Evolutionary conservation across 495 filamentous ascomycete species (phyloP).

Genomic region (Staphylotrichum longicolle): DNA sequence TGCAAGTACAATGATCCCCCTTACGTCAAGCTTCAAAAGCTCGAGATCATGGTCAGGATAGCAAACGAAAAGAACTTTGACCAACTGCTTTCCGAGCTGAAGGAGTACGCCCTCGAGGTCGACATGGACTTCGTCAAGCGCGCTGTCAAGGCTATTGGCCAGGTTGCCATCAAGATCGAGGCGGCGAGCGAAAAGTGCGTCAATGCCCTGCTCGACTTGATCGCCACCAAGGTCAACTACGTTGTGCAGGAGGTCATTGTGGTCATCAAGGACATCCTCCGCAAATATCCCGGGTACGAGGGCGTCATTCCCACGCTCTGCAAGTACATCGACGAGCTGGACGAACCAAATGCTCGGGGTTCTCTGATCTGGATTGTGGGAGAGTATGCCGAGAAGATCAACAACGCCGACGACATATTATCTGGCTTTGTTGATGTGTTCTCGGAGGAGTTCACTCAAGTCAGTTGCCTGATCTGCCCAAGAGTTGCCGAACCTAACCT

Average conservation of each 20-base stretch:
- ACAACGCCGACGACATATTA: constrained; percentile 87
- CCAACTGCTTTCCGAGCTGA: constrained; percentile 88
- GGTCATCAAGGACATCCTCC: constrained; percentile 97
- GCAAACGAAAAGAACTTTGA: constrained; percentile 97
- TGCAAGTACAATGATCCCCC: constrained; percentile 99
- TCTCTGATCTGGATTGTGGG: constrained; percentile 98
- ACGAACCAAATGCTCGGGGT: constrained; percentile 88
- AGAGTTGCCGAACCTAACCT: background rate
- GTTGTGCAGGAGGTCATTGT: constrained; percentile 98
- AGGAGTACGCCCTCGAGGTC: constrained; percentile 96
- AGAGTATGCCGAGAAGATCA: constrained; percentile 98
- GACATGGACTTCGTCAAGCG: constrained; percentile 98
- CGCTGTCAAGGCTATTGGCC: constrained; percentile 92
- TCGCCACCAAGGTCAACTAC: constrained; percentile 97
- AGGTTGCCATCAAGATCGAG: constrained; percentile 98
- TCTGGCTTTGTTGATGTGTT: constrained; percentile 94
- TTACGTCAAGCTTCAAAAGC: constrained; percentile 95
- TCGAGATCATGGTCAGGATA: constrained; percentile 99
- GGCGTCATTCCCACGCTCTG: constrained; percentile 96
- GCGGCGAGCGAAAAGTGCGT: constrained; percentile 90
- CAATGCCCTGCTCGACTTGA: constrained; percentile 87
- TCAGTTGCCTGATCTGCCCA: background rate
- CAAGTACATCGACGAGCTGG: constrained; percentile 93
- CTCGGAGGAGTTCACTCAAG: constrained; percentile 85
- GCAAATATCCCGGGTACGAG: constrained; percentile 96